Evolutionary conservation across 2,329 filamentous ascomycete genomes (phyloP).

Genomic region (Talaromyces sp.): DNA sequence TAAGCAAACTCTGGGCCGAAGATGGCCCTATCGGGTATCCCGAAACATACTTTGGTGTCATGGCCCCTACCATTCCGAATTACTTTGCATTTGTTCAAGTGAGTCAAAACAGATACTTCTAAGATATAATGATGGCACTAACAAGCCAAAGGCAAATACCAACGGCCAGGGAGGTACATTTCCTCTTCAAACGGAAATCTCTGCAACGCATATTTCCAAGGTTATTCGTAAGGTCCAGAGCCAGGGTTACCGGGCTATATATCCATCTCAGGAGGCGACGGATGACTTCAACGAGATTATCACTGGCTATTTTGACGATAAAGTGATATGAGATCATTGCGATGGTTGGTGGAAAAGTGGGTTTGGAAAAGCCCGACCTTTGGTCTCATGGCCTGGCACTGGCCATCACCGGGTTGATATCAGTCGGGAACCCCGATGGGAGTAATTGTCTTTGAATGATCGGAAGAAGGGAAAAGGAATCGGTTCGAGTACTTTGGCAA

Average conservation of each 20-base stretch:
- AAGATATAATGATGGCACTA: background rate
- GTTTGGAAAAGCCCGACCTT: conserved; percentile 8
- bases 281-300: conserved; percentile 15
- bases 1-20: conserved; percentile 3
- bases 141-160: conserved; percentile 5
- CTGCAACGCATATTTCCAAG: conserved; percentile 11
- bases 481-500: conserved; percentile 18
- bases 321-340: conserved; percentile 8
- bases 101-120: background rate
- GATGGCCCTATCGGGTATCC: conserved; percentile 16
- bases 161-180: conserved; percentile 12
- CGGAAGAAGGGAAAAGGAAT: conserved; percentile 8
- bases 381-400: conserved; percentile 16
- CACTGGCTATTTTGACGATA: conserved; percentile 10
- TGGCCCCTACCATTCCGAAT: conserved; percentile 15
- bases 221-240: conserved; percentile 16
- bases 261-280: conserved; percentile 18
- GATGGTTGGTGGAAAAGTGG: conserved; percentile 18
- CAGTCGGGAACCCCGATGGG: conserved; percentile 15
- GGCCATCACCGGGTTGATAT: conserved; percentile 17
- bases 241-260: conserved; percentile 7
- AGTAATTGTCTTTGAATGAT: conserved; percentile 15
- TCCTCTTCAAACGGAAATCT: conserved; percentile 15
- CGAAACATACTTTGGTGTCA: conserved; percentile 17
- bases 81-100: conserved; percentile 17